Conservation (phyloP, 441 rosid species). For the Gossypium laxum region DNA sequence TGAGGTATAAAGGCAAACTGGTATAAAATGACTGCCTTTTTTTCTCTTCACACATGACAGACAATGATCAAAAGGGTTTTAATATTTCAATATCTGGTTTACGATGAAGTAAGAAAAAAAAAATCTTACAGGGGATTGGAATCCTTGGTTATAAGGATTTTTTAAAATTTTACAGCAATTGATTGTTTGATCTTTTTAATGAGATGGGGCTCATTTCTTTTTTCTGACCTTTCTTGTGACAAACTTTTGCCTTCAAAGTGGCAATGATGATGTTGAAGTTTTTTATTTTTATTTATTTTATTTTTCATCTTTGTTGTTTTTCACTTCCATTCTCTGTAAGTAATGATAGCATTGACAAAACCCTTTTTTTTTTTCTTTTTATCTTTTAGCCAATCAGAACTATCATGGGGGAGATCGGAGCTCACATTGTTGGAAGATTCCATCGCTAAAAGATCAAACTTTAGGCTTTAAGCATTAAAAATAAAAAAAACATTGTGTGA, state of each 20-base stretch:
- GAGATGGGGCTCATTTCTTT: conserved; percentile 8
- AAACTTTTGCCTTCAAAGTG: conserved; percentile 23
- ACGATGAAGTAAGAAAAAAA: background rate
- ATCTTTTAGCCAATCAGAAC: conserved; percentile 30
- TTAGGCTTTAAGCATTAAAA: conserved; percentile 18
- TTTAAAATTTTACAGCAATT: background rate
- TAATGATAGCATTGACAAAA: conserved; percentile 36
- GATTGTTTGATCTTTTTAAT: conserved; percentile 10
- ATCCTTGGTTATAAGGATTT: background rate
- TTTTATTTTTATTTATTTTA: background rate
- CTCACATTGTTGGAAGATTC: conserved; percentile 45
- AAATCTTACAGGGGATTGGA: background rate
- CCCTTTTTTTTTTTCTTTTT: conserved; percentile 17
- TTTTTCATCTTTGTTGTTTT: background rate
- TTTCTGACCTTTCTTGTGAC: conserved; percentile 27
- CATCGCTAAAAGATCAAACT: conserved; percentile 21
- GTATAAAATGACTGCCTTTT: background rate
- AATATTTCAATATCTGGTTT: background rate
- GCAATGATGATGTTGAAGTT: conserved; percentile 30
- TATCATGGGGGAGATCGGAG: conserved; percentile 8
- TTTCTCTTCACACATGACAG: background rate
- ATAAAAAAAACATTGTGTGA: conserved; percentile 22
- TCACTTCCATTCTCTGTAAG: conserved; percentile 24
- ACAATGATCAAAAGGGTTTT: background rate
- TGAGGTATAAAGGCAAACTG: background rate